Base-by-base conservation (phyloP, 768 basidiomycete genomes). In the Albatrellus ellisii region DNA sequence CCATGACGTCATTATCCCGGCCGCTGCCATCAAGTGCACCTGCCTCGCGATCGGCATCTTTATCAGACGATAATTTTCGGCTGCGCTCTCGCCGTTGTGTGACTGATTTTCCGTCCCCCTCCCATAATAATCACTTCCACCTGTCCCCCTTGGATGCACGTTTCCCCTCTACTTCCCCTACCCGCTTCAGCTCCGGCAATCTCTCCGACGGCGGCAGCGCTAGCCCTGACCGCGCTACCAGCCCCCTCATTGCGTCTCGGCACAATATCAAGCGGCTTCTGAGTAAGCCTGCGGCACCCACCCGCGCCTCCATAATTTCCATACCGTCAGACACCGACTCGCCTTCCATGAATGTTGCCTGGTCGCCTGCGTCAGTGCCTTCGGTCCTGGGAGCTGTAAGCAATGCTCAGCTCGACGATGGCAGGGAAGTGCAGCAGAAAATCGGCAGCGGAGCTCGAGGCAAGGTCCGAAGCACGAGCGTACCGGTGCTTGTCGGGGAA, bases 191-290 rank as follows among this genome's bases (percentile, higher is more conserved):
- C 7, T 9, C 31, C 6, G 50, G 44, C n/a, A 46, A 39, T 39
- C 21, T 41, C 20, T 51, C 50, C 17, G 50, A 51, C 12, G 42
- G 47, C 6, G 42, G 26, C 25, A 34, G 15, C 4, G n/a, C n/a
- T n/a, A 26, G 25, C 26, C 24, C 29, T 4, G 48, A 51, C 3
- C 39, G 42, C 14, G 42, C 47, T 6, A n/a, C 50, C 12, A 49
- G 26, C 31, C 24, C 44, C 8, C 44, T 49, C 2, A 44, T 42
- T 10, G 39, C 50, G 5, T 41, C 44, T 24, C 44, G 41, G 21
- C 47, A 50, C 4, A 47, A 51, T 10, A 36, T 51, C 38, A 51
- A 51, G 32, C 47, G 50, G 33, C 39, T 51, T 4, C 50, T 51
- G 18, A 49, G 47, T 41, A 51, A 51, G 31, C 50, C 50, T 3